phyloP scores from a whole-genome alignment of 805 yeast genomes.

The Ogataea allantospora region DNA sequence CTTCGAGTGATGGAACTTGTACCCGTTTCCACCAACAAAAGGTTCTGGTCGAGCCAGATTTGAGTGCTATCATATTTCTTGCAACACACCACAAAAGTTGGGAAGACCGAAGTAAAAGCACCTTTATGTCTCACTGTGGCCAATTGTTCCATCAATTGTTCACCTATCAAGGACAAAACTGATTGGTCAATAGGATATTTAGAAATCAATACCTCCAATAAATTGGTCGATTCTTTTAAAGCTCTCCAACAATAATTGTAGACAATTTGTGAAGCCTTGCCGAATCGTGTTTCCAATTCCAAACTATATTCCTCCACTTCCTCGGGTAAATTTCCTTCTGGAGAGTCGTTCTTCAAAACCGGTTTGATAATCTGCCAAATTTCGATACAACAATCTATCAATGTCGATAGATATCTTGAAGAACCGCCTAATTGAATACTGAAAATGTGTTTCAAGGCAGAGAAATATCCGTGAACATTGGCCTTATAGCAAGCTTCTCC shows the following conservation, averaged over 20 bases:
- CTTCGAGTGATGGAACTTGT: slow-evolving; percentile 79
- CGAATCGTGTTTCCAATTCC: slow-evolving; percentile 33
- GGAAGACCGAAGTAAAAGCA: slow-evolving; percentile 85
- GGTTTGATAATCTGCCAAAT: slow-evolving; percentile 47
- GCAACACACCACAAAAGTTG: slow-evolving; percentile 72
- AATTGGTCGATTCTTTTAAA: slow-evolving; percentile 66
- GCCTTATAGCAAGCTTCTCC: slow-evolving; percentile 44
- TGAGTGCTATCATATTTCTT: slow-evolving; percentile 30
- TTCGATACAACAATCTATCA: slow-evolving; percentile 12
- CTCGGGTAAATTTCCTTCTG: slow-evolving; percentile 62
- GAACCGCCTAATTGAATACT: slow-evolving; percentile 4
- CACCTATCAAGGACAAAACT: slow-evolving; percentile 43
- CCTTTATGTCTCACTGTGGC: slow-evolving; percentile 83
- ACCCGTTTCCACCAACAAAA: slow-evolving; percentile 43
- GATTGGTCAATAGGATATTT: slow-evolving; percentile 31
- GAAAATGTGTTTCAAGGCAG: slow-evolving; percentile 47
- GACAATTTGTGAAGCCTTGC: slow-evolving; percentile 44
- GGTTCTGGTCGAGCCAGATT: slow-evolving; percentile 59
- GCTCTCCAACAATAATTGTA: slow-evolving; percentile 80
- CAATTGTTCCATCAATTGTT: slow-evolving; percentile 61
- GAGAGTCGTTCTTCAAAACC: slow-evolving; percentile 64
- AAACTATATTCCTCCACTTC: slow-evolving; percentile 39
- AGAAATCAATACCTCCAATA: slow-evolving; percentile 48
- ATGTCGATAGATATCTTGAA: slow-evolving; percentile 4
- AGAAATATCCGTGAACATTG: slow-evolving; percentile 70